Conservation (phyloP, 306 rosid species). For the Quercus cerris region DNA sequence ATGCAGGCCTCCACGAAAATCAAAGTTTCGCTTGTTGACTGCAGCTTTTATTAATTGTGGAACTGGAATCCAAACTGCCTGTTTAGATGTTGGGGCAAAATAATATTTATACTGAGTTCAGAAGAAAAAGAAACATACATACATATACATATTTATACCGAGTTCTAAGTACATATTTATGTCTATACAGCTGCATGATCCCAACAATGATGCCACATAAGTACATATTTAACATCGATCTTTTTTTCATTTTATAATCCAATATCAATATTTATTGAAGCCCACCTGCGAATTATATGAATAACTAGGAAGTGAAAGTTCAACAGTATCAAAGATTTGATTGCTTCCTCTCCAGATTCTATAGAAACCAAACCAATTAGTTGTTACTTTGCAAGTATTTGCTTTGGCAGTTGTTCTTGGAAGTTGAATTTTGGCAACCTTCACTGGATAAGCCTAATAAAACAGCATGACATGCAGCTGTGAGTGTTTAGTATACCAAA, state of each 20-base stretch:
- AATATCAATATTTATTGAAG: background rate
- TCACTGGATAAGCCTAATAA: slow-evolving; percentile 69
- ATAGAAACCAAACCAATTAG: slow-evolving; percentile 87
- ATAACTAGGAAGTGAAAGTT: slow-evolving; percentile 72
- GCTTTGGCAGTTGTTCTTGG: slow-evolving; percentile 60
- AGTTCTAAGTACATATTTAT: background rate
- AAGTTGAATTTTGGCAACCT: slow-evolving; percentile 29
- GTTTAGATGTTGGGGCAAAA: slow-evolving; percentile 26
- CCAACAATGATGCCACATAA: slow-evolving; percentile 11
- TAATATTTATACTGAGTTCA: background rate
- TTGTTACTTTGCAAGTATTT: slow-evolving; percentile 70
- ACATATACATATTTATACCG: background rate
- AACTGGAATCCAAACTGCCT: slow-evolving; percentile 96
- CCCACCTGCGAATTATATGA: slow-evolving; percentile 74
- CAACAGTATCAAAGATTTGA: slow-evolving; percentile 60
- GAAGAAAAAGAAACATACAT: background rate
- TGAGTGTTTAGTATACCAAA: slow-evolving; percentile 12
- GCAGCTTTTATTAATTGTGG: slow-evolving; percentile 65
- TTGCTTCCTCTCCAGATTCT: slow-evolving; percentile 66
- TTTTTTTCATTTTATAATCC: too few species aligned
- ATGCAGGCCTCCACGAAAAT: slow-evolving; percentile 96
- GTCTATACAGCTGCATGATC: background rate
- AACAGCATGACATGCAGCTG: slow-evolving; percentile 12
- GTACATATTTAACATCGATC: too few species aligned
- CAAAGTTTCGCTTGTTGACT: slow-evolving; percentile 39